phyloP scores from a whole-genome alignment of 1,139 yeast species.

The Magnusiomyces paraingens region DNA sequence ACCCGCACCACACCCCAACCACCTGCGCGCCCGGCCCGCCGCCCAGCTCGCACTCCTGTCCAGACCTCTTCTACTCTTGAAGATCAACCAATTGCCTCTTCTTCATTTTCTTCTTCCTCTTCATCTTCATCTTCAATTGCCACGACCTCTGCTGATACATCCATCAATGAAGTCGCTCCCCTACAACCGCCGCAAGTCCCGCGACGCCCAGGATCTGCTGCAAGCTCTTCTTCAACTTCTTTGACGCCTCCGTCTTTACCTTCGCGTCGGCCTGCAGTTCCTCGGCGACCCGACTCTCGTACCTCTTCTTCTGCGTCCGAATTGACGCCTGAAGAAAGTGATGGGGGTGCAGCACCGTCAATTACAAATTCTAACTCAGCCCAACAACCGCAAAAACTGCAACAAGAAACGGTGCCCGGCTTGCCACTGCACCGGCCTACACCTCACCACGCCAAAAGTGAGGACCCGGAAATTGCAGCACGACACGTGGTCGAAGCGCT shows the following conservation, averaged over 20 bases:
- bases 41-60: too few species aligned
- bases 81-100: too few species aligned
- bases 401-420: too few species aligned
- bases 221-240: neutral
- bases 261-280: neutral
- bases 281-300: neutral
- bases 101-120: too few species aligned
- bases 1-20: too few species aligned
- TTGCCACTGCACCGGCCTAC: neutral
- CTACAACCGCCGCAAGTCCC: neutral
- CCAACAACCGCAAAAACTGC: neutral
- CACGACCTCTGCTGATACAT: too few species aligned
- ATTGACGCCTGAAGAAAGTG: neutral
- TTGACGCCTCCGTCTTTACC: neutral
- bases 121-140: too few species aligned
- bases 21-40: too few species aligned
- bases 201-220: neutral
- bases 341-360: neutral
- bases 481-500: neutral
- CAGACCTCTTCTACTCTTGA: too few species aligned
- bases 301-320: neutral
- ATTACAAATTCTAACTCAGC: neutral
- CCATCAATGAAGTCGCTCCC: too few species aligned
- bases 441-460: neutral
- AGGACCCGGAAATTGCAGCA: neutral